Percentiles rank a stretch among this genome's conserved stretches.
Conservation (phyloP, 768 basidiomycete genomes). For the Pleurotus ostreatus region DNA sequence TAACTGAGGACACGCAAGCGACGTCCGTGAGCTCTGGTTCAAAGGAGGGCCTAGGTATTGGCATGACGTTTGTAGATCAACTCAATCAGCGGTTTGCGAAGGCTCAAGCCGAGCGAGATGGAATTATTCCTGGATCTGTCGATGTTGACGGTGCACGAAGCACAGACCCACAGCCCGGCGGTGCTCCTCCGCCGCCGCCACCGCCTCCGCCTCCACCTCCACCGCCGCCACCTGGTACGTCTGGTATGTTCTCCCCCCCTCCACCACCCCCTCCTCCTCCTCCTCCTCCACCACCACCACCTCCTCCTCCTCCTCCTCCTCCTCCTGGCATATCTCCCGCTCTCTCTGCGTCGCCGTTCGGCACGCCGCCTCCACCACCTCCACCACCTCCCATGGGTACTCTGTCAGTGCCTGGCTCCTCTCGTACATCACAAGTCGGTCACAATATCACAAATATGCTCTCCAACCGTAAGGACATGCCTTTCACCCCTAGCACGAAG, state of each 20-base stretch:
- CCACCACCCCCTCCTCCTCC: constrained; percentile 27
- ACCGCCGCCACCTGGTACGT: constrained; percentile 13
- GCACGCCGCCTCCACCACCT: constrained; percentile 32
- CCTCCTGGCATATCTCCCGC: constrained; percentile 16
- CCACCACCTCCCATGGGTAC: constrained; percentile 36
- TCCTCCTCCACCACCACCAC: constrained; percentile 26
- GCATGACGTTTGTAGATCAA: constrained; percentile 58
- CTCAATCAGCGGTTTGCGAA: constrained; percentile 51
- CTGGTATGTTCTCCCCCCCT: constrained; percentile 12
- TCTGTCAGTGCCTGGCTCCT: constrained; percentile 26
- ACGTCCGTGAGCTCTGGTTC: constrained; percentile 53
- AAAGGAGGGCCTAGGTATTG: constrained; percentile 31
- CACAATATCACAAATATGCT: constrained; percentile 52
- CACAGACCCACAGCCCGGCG: constrained; percentile 16
- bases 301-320: constrained; percentile 22
- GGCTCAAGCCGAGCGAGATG: neutral
- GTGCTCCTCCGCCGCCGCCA: constrained; percentile 30
- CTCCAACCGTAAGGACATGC: constrained; percentile 77
- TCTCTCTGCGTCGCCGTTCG: constrained; percentile 13
- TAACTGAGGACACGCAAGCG: constrained; percentile 52
- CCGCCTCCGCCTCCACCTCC: constrained; percentile 31
- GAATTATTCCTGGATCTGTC: neutral
- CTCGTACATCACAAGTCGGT: constrained; percentile 59
- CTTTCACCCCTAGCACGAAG: constrained; percentile 80
- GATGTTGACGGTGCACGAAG: neutral